Percentiles rank a stretch among this genome's conserved stretches.
These are phyloP conservation scores for Polytrichum formosum DNA, from an alignment of 225 moss, liverwort and hornwort genomes.

Conservation along the genomic window DNA sequence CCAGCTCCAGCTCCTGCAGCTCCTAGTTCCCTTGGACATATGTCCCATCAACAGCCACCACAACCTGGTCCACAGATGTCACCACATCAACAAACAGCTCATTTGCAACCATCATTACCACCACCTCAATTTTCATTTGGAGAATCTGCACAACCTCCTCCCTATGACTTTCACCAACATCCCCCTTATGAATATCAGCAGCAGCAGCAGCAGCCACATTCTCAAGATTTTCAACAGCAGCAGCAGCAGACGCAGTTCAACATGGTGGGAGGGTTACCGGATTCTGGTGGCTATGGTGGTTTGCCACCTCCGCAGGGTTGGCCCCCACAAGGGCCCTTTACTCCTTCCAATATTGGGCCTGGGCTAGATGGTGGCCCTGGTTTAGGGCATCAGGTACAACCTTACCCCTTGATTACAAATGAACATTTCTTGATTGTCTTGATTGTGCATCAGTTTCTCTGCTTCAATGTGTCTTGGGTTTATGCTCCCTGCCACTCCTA, in stretches of 20 bases:
- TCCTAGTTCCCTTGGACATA: slow-evolving; percentile 41
- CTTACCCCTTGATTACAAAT: not conserved
- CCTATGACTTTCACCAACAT: slow-evolving; percentile 85
- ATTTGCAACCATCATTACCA: slow-evolving; percentile 51
- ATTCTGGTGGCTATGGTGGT: slow-evolving; percentile 60
- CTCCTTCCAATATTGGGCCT: slow-evolving; percentile 57
- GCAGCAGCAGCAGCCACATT: slow-evolving; percentile 58
- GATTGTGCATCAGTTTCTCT: too few species aligned
- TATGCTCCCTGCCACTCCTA: too few species aligned
- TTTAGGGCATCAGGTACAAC: slow-evolving; percentile 64
- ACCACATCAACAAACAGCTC: slow-evolving; percentile 56
- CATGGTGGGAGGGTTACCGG: slow-evolving; percentile 61
- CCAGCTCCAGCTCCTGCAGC: slow-evolving; percentile 44
- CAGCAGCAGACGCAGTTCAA: slow-evolving; percentile 70
- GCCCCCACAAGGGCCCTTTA: slow-evolving; percentile 75
- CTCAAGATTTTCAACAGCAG: slow-evolving; percentile 81
- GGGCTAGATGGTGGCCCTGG: slow-evolving; percentile 67
- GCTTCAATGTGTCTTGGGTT: too few species aligned
- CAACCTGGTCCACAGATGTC: slow-evolving; percentile 56
- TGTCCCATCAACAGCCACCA: slow-evolving; percentile 49
- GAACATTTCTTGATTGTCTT: too few species aligned
- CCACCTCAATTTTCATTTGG: slow-evolving; percentile 69
- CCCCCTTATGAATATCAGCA: slow-evolving; percentile 86
- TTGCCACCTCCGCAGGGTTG: slow-evolving; percentile 69
- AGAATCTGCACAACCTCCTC: slow-evolving; percentile 55